phyloP scores from a whole-genome alignment of 1,284 basidiomycete species.

The Xanthoconium separans region DNA sequence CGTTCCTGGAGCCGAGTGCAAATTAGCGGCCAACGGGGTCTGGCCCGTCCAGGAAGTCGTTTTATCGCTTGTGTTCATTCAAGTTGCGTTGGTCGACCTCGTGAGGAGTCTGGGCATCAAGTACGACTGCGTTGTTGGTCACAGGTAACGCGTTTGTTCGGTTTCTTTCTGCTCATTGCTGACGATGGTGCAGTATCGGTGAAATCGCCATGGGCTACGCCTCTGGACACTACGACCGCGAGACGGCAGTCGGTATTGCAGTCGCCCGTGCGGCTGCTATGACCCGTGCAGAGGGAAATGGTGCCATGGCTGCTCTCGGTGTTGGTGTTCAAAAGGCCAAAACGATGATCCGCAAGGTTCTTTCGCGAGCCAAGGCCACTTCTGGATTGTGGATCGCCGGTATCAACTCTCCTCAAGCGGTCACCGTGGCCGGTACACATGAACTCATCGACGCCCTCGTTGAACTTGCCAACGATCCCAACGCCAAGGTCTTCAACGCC shows the following conservation, averaged over 20 bases:
- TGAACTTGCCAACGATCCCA: constrained; percentile 30
- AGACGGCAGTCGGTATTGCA: constrained; percentile 32
- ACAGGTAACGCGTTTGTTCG: constrained; percentile 21
- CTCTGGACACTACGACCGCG: constrained; percentile 33
- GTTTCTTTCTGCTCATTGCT: background rate
- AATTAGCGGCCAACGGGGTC: constrained; percentile 24
- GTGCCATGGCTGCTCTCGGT: constrained; percentile 32
- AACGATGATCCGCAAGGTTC: constrained; percentile 30
- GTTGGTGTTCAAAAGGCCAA: constrained; percentile 33
- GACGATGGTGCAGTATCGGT: constrained; percentile 24
- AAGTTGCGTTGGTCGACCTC: constrained; percentile 30
- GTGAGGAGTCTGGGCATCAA: constrained; percentile 28
- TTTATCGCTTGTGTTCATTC: constrained; percentile 31
- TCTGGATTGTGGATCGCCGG: constrained; percentile 33
- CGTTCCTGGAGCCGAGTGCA: constrained; percentile 28
- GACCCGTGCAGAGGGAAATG: constrained; percentile 31
- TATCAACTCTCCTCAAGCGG: constrained; percentile 33
- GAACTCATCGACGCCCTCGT: constrained; percentile 28
- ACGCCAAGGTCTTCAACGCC: constrained; percentile 27
- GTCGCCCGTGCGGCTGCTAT: constrained; percentile 32
- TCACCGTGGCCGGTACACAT: constrained; percentile 30
- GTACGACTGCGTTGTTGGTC: constrained; percentile 32
- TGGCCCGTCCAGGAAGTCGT: constrained; percentile 34
- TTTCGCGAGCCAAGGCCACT: constrained; percentile 23
- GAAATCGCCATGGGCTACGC: constrained; percentile 36